phyloP scores from a whole-genome alignment of 192 early-diverging fungal genomes.

The Entomortierella lignicola region DNA sequence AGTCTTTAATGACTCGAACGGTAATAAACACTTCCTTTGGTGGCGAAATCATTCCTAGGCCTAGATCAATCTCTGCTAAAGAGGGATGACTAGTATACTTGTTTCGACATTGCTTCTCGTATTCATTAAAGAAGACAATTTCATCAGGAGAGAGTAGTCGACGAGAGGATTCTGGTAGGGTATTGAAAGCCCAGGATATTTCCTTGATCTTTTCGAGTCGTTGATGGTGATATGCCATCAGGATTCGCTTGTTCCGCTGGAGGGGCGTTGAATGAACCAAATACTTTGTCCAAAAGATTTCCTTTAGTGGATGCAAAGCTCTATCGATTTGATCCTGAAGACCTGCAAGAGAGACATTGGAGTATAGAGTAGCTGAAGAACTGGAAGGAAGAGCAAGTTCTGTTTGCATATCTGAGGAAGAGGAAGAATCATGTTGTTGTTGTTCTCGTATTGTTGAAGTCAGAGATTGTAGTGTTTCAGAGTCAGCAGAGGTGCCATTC shows the following conservation, averaged over 20 bases:
- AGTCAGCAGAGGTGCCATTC: conserved; percentile 1
- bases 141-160: conserved; percentile 64
- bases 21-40: conserved; percentile 94
- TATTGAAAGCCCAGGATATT: conserved; percentile 66
- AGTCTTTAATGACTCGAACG: conserved; percentile 87
- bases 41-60: conserved; percentile 78
- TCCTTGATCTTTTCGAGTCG: conserved; percentile 76
- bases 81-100: conserved; percentile 68
- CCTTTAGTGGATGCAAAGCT: conserved; percentile 28
- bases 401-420: not conserved
- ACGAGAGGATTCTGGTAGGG: conserved; percentile 15
- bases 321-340: conserved; percentile 16
- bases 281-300: conserved; percentile 57
- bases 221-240: conserved; percentile 88
- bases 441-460: not conserved
- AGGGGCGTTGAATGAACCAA: conserved; percentile 67
- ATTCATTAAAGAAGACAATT: conserved; percentile 69
- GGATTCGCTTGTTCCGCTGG: conserved; percentile 86
- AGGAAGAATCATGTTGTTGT: not conserved
- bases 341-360: conserved; percentile 14
- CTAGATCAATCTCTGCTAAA: conserved; percentile 78
- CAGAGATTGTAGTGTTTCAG: too few relatives aligned
- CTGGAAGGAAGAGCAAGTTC: conserved; percentile 1
- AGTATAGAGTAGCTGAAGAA: not conserved
- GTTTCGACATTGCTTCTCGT: conserved; percentile 70